Evolutionary conservation across 2,329 filamentous ascomycete species (phyloP).

Genomic region (Diaporthe nobilis): DNA sequence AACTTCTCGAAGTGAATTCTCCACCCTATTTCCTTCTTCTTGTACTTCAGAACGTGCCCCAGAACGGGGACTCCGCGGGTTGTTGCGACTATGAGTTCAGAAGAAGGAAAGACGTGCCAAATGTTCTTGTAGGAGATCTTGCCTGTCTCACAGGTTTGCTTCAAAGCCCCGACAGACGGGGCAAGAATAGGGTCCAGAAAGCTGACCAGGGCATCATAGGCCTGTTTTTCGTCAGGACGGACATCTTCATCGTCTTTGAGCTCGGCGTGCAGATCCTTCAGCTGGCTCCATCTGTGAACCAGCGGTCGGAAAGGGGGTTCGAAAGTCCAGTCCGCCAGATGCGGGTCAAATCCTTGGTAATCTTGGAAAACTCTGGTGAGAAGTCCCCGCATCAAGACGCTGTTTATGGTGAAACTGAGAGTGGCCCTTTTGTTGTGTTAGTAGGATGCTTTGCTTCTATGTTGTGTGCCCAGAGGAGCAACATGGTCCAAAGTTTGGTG

Average conservation of each 20-base stretch:
- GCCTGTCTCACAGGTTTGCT: not conserved
- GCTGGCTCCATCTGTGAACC: not conserved
- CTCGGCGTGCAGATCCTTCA: not conserved
- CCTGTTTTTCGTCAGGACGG: not conserved
- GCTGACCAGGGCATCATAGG: not conserved
- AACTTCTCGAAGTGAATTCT: not conserved
- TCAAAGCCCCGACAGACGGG: not conserved
- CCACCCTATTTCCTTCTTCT: not conserved
- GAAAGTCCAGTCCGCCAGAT: not conserved
- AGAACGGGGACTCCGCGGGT: not conserved
- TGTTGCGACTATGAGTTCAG: not conserved
- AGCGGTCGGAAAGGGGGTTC: not conserved
- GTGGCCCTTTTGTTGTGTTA: not conserved
- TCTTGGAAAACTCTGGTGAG: not conserved
- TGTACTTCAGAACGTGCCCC: not conserved
- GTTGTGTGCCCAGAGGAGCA: not conserved
- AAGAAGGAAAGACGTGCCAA: slow-evolving; percentile 11
- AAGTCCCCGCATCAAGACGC: not conserved
- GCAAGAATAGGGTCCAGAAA: slow-evolving; percentile 8
- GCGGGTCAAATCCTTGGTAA: not conserved
- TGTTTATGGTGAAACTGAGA: slow-evolving; percentile 3
- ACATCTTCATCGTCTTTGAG: not conserved
- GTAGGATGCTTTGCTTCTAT: not conserved
- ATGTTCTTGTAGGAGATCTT: not conserved
- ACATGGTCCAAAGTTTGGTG: not conserved